These are phyloP conservation scores for Tilletiopsis washingtonensis DNA, from an alignment of 1,284 basidiomycete genomes.

Conservation along the genomic window DNA sequence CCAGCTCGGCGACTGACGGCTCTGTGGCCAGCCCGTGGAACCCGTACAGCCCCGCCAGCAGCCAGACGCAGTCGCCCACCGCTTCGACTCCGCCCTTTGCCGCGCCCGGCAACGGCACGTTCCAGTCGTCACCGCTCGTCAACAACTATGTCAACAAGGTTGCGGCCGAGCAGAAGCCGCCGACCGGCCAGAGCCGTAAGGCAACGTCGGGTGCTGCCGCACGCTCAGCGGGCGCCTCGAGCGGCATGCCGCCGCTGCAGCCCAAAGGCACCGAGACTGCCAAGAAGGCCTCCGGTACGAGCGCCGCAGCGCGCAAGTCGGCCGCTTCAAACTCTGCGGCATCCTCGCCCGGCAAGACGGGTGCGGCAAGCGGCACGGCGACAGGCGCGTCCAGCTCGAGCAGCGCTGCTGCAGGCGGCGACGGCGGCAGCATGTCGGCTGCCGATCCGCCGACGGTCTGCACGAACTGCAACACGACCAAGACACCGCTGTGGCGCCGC, in stretches of 20 bases:
- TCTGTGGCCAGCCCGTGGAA: conserved; percentile 16
- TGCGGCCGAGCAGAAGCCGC: background rate
- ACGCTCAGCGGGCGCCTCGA: no score
- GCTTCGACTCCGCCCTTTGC: conserved; percentile 19
- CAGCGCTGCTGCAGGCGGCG: background rate
- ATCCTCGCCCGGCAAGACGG: background rate
- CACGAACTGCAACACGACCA: conserved; percentile 90
- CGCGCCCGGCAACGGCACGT: conserved; percentile 15
- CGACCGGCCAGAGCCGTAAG: conserved; percentile 5
- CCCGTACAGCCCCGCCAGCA: conserved; percentile 35
- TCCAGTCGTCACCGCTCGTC: conserved; percentile 25
- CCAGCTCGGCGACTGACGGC: conserved; percentile 22
- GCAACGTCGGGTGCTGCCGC: no score
- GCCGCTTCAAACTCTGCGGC: background rate
- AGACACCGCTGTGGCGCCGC: conserved; percentile 87
- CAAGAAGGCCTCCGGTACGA: conserved; percentile 5
- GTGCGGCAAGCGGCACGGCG: background rate
- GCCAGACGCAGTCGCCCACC: conserved; percentile 18
- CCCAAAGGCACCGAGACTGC: conserved; percentile 12
- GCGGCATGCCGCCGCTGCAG: conserved; percentile 7
- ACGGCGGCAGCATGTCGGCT: conserved; percentile 14
- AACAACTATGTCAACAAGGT: no score
- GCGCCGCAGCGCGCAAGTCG: background rate
- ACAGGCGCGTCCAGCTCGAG: background rate
- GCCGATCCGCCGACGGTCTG: conserved; percentile 61